A percentile compares a stretch with the other conserved stretches of the same genome.
Conservation (phyloP, 257 asterid genomes). For the Gentiana dahurica region DNA sequence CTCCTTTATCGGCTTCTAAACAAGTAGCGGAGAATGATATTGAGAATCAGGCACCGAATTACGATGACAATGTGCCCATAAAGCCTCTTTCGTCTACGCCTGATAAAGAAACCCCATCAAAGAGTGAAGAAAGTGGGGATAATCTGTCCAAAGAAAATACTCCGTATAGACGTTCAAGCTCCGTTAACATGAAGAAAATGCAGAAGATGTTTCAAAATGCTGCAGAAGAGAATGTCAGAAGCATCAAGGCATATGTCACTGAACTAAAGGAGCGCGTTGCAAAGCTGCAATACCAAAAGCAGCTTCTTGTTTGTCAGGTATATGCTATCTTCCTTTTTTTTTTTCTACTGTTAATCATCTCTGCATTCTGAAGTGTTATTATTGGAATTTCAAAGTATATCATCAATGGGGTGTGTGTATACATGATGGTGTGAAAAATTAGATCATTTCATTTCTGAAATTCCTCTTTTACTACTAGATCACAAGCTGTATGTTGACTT, state of each 20-base stretch:
- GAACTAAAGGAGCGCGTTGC: slow-evolving; percentile 98
- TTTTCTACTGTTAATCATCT: not conserved
- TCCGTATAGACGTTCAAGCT: slow-evolving; percentile 82
- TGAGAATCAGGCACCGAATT: slow-evolving; percentile 69
- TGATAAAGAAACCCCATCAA: slow-evolving; percentile 76
- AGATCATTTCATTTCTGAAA: not conserved
- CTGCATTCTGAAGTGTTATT: not conserved
- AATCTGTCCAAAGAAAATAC: slow-evolving; percentile 79
- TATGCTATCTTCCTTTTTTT: not conserved
- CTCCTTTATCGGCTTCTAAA: slow-evolving; percentile 63
- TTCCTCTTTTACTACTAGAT: not conserved
- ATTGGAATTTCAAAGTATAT: not conserved
- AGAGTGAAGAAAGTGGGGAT: slow-evolving; percentile 75
- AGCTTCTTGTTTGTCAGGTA: slow-evolving; percentile 98
- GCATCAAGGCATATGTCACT: slow-evolving; percentile 82
- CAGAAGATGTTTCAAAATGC: slow-evolving; percentile 95
- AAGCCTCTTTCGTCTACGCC: slow-evolving; percentile 42
- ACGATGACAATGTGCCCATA: slow-evolving; percentile 38
- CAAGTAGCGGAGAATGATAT: slow-evolving; percentile 49
- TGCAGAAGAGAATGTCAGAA: slow-evolving; percentile 97
- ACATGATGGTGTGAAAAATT: not conserved
- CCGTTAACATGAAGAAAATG: slow-evolving; percentile 95
- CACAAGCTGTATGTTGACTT: not conserved
- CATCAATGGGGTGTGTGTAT: not conserved
- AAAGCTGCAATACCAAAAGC: slow-evolving; percentile 93